These are phyloP conservation scores for Kregervanrija delftensis DNA, from an alignment of 805 yeast species.

Conservation along the genomic window DNA sequence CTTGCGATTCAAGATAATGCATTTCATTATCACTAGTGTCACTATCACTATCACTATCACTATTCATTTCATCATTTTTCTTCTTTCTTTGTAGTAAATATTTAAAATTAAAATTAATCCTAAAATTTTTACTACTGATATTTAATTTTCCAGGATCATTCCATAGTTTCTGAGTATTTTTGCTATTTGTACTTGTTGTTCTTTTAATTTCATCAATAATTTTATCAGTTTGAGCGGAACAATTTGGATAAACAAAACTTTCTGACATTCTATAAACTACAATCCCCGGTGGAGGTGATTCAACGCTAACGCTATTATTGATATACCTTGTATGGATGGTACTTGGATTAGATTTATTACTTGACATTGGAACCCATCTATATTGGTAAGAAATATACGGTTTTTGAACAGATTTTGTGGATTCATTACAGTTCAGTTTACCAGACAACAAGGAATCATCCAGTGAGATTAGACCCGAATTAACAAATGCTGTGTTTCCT, in stretches of 20 bases:
- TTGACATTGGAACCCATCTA: slow-evolving; percentile 61
- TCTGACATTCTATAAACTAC: slow-evolving; percentile 78
- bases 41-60: background rate
- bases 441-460: slow-evolving; percentile 6
- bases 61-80: background rate
- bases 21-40: too few relatives aligned
- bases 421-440: slow-evolving; percentile 7
- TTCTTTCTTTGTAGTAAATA: slow-evolving; percentile 11
- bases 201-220: slow-evolving; percentile 61
- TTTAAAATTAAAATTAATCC: too few relatives aligned
- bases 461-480: slow-evolving; percentile 7
- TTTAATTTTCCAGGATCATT: slow-evolving; percentile 71
- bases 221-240: slow-evolving; percentile 62
- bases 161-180: slow-evolving; percentile 64
- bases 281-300: slow-evolving; percentile 87
- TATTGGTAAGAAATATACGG: slow-evolving; percentile 11
- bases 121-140: slow-evolving; percentile 17
- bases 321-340: slow-evolving; percentile 28
- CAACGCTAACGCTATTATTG: slow-evolving; percentile 50
- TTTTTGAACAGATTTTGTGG: background rate
- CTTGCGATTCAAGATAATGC: background rate
- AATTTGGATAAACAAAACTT: slow-evolving; percentile 73
- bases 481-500: slow-evolving; percentile 6
- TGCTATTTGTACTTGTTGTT: slow-evolving; percentile 51
- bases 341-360: slow-evolving; percentile 16